Percentiles rank a stretch among this genome's conserved stretches.
Conservation (phyloP, 2,329 filamentous ascomycete genomes). For the Paecilomyces dactylethromorphus region DNA sequence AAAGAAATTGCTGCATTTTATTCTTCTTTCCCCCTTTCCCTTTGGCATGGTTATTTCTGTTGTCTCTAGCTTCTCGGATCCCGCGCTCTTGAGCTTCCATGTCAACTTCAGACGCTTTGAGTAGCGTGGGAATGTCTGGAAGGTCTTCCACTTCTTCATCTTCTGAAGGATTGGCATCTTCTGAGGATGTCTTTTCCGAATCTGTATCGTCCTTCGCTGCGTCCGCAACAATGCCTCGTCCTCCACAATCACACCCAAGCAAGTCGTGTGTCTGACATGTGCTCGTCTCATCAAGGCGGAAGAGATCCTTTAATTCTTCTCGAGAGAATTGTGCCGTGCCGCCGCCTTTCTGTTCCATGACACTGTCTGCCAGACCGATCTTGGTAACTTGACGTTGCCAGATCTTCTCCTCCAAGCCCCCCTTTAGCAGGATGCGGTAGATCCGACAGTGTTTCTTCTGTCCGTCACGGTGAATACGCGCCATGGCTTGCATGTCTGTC, state of each 20-base stretch:
- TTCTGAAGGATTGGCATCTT: constrained; percentile 9
- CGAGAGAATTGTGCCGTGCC: constrained; percentile 55
- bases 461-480: constrained; percentile 65
- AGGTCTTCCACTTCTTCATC: constrained; percentile 16
- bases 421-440: constrained; percentile 62
- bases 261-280: constrained; percentile 63
- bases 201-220: too few relatives aligned
- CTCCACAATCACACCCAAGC: constrained; percentile 56
- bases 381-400: constrained; percentile 68
- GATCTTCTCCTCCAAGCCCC: constrained; percentile 67
- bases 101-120: constrained; percentile 36
- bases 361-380: constrained; percentile 61
- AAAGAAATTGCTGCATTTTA: constrained; percentile 36
- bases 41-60: constrained; percentile 2
- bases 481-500: constrained; percentile 68
- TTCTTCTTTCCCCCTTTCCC: constrained; percentile 6
- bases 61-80: constrained; percentile 8
- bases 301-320: constrained; percentile 62
- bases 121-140: constrained; percentile 23
- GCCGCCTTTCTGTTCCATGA: constrained; percentile 59
- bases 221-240: constrained; percentile 35
- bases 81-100: constrained; percentile 27
- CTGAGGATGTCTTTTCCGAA: neutral
- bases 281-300: constrained; percentile 55
- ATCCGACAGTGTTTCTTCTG: constrained; percentile 63